Conservation (phyloP, 495 filamentous ascomycete genomes). For the Talaromyces ruber region DNA sequence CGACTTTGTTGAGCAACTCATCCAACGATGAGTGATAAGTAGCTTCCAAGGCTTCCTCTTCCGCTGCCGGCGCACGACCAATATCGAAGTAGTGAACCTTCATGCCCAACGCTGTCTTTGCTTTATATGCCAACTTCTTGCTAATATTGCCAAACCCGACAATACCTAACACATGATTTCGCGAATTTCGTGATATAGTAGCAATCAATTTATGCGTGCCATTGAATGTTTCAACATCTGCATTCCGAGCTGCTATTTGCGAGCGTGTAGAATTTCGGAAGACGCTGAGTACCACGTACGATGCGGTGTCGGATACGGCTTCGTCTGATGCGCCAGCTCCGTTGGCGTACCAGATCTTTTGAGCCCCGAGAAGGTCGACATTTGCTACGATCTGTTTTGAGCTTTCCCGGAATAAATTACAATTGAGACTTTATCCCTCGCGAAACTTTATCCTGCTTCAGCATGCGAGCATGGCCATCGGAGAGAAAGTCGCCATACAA, state of each 20-base stretch:
- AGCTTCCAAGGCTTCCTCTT: not conserved
- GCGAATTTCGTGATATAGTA: not conserved
- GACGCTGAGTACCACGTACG: not conserved
- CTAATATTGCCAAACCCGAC: not conserved
- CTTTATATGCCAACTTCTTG: not conserved
- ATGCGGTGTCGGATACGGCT: not conserved
- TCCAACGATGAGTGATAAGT: slow-evolving; percentile 12
- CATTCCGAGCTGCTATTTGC: not conserved
- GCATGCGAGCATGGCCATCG: not conserved
- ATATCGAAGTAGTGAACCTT: not conserved
- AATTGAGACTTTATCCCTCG: not conserved
- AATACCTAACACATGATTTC: not conserved
- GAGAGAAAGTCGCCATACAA: not conserved
- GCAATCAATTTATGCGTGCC: not conserved
- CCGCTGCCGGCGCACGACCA: not conserved
- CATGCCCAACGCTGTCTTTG: not conserved
- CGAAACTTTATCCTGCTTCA: not conserved
- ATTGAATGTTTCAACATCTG: not conserved
- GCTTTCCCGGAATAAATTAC: not conserved
- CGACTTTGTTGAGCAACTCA: slow-evolving; percentile 35
- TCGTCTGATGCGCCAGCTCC: not conserved
- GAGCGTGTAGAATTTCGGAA: not conserved
- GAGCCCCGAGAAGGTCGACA: not conserved
- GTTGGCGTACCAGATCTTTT: not conserved
- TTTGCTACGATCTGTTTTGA: not conserved